Evolutionary conservation across 805 yeast genomes (phyloP), one percentile per base, ranked within the genome.

Genomic region (Nakazawaea ambrosiae): DNA sequence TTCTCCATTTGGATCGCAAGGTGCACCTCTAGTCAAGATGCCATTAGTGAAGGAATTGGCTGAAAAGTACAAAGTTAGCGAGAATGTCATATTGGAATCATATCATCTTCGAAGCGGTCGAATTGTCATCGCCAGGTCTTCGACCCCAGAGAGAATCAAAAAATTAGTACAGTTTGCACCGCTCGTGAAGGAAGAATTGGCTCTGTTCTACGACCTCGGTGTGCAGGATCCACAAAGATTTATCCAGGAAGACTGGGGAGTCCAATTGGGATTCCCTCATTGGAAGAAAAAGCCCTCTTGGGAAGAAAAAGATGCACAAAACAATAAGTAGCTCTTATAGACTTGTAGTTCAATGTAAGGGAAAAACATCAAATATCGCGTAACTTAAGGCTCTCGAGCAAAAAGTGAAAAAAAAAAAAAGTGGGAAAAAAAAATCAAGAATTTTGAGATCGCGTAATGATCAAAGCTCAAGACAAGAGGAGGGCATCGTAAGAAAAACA

Each of bases 121-220:
- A 39, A 64, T 68, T 8, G 77, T 71, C 2, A 58, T 84, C 33
- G 87, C 92, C 31, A 75, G 89, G 60, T 79, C 95, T 1, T 66
- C 77, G 12, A 84, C 81, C 36, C 63, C 72, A n/a, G 69, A 68
- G 18, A 74, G 95, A 54, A 71, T 85, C 36, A 62, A 56, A 42
- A 47, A 49, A 10, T 65, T 60, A n/a, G 51, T 56, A 15, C 42
- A 51, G 29, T 47, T 55, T 25, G 67, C 72, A 4, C 50, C 54
- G 2, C 47, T 70, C 28, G 50, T 66, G 2, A 40, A 52, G 20
- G 62, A 58, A 8, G 75, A 70, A 9, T 43, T 69, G 23, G 41
- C 39, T 0, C 36, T 39, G 4, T 49, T 70, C 36, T 51, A 50
- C 38, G 26, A 53, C 20, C 20, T 45, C 27, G 66, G 68, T 15